phyloP scores from a whole-genome alignment of 495 filamentous ascomycete genomes.

The Podospora comata region DNA sequence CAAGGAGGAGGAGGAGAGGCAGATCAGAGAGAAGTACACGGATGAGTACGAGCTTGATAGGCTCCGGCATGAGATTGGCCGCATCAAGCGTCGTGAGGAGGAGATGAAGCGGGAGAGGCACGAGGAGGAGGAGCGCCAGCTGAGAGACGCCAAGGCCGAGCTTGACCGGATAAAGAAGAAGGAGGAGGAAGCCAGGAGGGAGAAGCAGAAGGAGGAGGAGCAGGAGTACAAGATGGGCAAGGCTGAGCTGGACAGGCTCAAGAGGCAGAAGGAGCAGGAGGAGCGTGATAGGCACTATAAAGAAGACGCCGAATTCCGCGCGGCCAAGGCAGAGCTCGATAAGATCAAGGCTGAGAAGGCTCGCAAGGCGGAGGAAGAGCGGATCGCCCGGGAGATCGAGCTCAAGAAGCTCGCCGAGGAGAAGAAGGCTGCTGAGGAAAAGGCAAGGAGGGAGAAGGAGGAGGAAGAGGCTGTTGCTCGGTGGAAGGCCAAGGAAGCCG shows the following conservation, averaged over 20 bases:
- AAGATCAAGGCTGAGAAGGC: conserved; percentile 43
- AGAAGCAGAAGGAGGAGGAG: conserved; percentile 34
- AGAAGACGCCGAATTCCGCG: conserved; percentile 44
- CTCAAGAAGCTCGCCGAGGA: conserved; percentile 59
- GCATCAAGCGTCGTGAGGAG: conserved; percentile 34
- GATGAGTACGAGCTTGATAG: conserved; percentile 33
- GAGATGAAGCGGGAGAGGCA: conserved; percentile 25
- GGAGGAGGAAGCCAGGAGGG: conserved; percentile 25
- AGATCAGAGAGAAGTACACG: conserved; percentile 27
- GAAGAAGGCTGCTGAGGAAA: conserved; percentile 43
- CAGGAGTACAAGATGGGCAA: conserved; percentile 36
- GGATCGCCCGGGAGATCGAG: conserved; percentile 50
- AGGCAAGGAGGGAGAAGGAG: conserved; percentile 46
- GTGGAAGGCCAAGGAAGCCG: conserved; percentile 53
- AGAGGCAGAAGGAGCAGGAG: conserved; percentile 40
- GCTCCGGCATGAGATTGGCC: conserved; percentile 26
- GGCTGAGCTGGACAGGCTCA: conserved; percentile 24
- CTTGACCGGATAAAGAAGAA: conserved; percentile 46
- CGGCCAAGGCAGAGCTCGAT: conserved; percentile 47
- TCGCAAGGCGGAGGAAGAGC: conserved; percentile 44
- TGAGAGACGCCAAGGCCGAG: conserved; percentile 39
- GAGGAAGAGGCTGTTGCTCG: conserved; percentile 56
- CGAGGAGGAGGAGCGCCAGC: conserved; percentile 24
- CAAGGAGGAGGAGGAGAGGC: conserved; percentile 44
- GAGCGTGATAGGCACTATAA: conserved; percentile 41